phyloP scores from a whole-genome alignment of 1,139 yeast genomes.

The Candida tropicalis region DNA sequence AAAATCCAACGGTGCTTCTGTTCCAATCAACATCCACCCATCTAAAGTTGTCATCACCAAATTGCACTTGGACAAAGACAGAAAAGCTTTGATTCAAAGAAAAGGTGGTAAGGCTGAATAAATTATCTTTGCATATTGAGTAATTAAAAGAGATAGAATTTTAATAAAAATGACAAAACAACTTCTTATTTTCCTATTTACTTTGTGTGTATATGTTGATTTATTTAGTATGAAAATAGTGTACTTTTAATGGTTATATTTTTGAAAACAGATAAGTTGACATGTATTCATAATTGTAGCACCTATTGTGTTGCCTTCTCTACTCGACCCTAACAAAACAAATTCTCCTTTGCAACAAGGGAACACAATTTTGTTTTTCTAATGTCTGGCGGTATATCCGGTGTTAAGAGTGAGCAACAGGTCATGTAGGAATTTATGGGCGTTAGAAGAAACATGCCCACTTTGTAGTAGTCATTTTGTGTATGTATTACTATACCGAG shows the following conservation, averaged over 20 bases:
- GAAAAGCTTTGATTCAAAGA: constrained; percentile 90
- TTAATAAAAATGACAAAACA: neutral
- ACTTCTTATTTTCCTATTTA: neutral
- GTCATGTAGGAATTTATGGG: too few relatives aligned
- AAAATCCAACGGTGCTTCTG: constrained; percentile 97
- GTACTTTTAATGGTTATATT: constrained; percentile 8
- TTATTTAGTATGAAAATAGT: constrained; percentile 8
- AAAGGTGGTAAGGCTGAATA: constrained; percentile 43
- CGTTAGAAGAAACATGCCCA: too few relatives aligned
- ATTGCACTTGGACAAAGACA: constrained; percentile 97
- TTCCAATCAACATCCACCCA: constrained; percentile 97
- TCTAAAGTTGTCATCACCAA: constrained; percentile 99
- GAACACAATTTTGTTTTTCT: too few relatives aligned
- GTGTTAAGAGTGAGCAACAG: too few relatives aligned
- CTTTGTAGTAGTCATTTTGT: too few relatives aligned
- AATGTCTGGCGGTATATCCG: too few relatives aligned
- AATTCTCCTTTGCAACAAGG: too few relatives aligned
- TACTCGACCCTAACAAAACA: too few relatives aligned
- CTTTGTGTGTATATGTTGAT: constrained; percentile 4
- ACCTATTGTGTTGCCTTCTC: too few relatives aligned
- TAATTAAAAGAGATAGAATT: neutral
- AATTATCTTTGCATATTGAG: constrained; percentile 9
- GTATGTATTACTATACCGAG: too few relatives aligned
- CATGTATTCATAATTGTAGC: neutral
- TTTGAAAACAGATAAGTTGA: constrained; percentile 3